phyloP scores from a whole-genome alignment of 441 rosid genomes.

The Brassica hybrid region DNA sequence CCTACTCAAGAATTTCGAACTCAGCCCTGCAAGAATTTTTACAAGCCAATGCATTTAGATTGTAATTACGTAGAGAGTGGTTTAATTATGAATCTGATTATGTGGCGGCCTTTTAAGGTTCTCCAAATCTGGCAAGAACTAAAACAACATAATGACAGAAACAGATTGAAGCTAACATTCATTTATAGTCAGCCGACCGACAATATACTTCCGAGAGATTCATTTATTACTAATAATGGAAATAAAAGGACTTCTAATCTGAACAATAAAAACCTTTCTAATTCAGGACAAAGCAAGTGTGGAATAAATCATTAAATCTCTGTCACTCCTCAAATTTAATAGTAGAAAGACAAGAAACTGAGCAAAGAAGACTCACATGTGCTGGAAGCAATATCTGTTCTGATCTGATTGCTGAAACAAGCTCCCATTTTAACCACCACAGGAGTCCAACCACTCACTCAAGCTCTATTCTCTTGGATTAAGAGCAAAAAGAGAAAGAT shows the following conservation, averaged over 20 bases:
- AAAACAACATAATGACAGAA: not conserved
- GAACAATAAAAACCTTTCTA: constrained; percentile 18
- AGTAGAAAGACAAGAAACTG: too few relatives aligned
- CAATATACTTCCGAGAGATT: constrained; percentile 4
- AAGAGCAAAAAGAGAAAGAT: not conserved
- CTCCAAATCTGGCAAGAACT: too few relatives aligned
- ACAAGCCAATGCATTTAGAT: too few relatives aligned
- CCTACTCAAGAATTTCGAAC: constrained; percentile 52
- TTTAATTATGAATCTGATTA: too few relatives aligned
- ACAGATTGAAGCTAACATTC: not conserved
- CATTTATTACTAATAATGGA: constrained; percentile 23
- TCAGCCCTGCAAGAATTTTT: constrained; percentile 51
- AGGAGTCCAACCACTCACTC: constrained; percentile 22
- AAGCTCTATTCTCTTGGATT: constrained; percentile 21
- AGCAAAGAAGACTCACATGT: constrained; percentile 48
- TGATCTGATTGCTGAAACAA: constrained; percentile 77
- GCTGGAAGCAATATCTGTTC: constrained; percentile 56
- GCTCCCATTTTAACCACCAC: constrained; percentile 55
- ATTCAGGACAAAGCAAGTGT: constrained; percentile 9
- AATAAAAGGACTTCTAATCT: constrained; percentile 7
- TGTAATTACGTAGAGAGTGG: too few relatives aligned
- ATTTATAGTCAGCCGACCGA: constrained; percentile 35
- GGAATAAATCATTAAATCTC: too few relatives aligned
- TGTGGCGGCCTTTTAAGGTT: too few relatives aligned
- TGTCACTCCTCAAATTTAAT: too few relatives aligned